These are phyloP conservation scores for Tuber magnatum DNA, from an alignment of 495 filamentous ascomycete genomes.

Conservation along the genomic window DNA sequence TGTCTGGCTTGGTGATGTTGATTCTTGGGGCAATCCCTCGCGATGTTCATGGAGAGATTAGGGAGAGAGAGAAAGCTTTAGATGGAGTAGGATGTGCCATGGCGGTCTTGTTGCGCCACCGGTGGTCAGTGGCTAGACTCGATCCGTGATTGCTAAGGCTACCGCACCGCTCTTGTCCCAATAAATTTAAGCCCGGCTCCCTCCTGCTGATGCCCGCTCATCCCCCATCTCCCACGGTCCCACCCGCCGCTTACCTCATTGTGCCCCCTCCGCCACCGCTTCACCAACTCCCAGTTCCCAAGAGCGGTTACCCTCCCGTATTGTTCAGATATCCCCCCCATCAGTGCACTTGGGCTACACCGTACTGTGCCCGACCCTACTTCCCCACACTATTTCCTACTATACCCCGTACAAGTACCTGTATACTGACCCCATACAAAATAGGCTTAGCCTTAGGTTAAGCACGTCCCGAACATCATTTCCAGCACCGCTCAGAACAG, in stretches of 20 bases:
- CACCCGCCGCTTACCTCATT: neutral
- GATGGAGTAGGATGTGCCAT: neutral
- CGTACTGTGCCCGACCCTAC: neutral
- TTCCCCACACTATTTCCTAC: neutral
- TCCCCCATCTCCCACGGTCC: neutral
- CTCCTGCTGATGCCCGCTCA: neutral
- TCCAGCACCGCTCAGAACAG: neutral
- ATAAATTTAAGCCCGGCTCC: neutral
- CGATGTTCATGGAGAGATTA: neutral
- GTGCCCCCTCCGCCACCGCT: neutral
- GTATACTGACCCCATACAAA: neutral
- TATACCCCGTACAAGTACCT: no score
- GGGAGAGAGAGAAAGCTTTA: neutral
- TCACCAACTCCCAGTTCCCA: neutral
- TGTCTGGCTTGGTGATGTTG: neutral
- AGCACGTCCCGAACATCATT: neutral
- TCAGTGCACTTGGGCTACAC: no score
- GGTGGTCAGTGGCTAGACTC: neutral
- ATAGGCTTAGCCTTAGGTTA: neutral
- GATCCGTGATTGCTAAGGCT: neutral
- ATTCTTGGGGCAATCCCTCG: neutral
- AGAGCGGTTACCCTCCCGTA: neutral
- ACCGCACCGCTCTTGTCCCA: neutral
- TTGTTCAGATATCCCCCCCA: neutral
- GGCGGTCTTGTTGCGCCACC: neutral